phyloP scores from a whole-genome alignment of 1,284 basidiomycete genomes.

The Austroboletus niveus region DNA sequence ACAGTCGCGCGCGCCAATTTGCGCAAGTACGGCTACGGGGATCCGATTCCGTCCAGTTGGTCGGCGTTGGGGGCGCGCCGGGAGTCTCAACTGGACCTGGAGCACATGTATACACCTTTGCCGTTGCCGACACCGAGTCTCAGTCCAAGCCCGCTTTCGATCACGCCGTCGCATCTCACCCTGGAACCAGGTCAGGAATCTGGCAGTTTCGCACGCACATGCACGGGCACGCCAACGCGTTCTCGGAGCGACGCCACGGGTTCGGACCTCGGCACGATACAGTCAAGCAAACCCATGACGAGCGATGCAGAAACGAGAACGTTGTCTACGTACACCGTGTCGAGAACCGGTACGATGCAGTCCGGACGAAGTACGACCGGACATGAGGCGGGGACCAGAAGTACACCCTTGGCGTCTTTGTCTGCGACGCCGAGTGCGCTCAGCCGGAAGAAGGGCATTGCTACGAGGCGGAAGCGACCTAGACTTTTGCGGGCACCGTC shows the following conservation, averaged over 20 bases:
- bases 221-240: not conserved
- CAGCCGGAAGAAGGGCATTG: slow-evolving; percentile 20
- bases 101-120: not conserved
- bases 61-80: slow-evolving; percentile 15
- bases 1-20: slow-evolving; percentile 23
- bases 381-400: not conserved
- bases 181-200: not conserved
- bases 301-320: not conserved
- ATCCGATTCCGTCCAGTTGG: slow-evolving; percentile 25
- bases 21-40: slow-evolving; percentile 26
- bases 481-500: slow-evolving; percentile 26
- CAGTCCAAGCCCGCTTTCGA: slow-evolving; percentile 3
- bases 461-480: slow-evolving; percentile 26
- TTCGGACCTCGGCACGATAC: slow-evolving; percentile 1
- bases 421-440: slow-evolving; percentile 15
- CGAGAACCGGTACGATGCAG: slow-evolving; percentile 10
- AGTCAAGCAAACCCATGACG: not conserved
- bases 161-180: slow-evolving; percentile 10
- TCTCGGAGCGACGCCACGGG: slow-evolving; percentile 2
- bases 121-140: slow-evolving; percentile 4
- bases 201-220: not conserved
- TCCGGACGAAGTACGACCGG: slow-evolving; percentile 5
- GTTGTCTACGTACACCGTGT: slow-evolving; percentile 5
- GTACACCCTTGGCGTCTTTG: not conserved
- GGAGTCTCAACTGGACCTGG: slow-evolving; percentile 17